These are phyloP conservation scores for Tetrapisispora phaffii DNA, from an alignment of 805 yeast species.

Conservation along the genomic window DNA sequence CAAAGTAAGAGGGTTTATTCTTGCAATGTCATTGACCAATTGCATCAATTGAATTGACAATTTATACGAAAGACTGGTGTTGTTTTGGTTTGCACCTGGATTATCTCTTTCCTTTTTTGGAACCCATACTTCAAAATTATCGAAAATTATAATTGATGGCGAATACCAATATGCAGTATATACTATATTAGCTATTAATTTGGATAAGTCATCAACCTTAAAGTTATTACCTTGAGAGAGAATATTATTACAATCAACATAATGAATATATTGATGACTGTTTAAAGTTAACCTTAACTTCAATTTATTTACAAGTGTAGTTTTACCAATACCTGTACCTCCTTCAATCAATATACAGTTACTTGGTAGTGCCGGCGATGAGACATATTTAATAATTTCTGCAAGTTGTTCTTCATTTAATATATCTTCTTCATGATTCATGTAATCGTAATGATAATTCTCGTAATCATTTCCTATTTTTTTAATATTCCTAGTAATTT, in stretches of 20 bases:
- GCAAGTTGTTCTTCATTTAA: background rate
- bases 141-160: constrained; percentile 67
- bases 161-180: constrained; percentile 58
- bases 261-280: constrained; percentile 34
- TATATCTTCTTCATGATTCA: background rate
- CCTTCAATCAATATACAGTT: constrained; percentile 60
- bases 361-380: constrained; percentile 15
- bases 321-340: constrained; percentile 73
- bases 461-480: background rate
- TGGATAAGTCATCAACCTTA: constrained; percentile 32
- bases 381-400: constrained; percentile 9
- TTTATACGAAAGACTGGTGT: constrained; percentile 41
- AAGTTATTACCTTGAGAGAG: constrained; percentile 10
- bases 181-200: constrained; percentile 35
- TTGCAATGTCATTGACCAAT: constrained; percentile 32
- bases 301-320: constrained; percentile 41
- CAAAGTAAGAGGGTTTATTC: constrained; percentile 32
- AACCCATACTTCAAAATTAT: constrained; percentile 65
- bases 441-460: background rate
- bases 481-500: background rate
- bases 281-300: constrained; percentile 16
- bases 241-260: constrained; percentile 43
- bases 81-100: constrained; percentile 40
- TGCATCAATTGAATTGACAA: constrained; percentile 51
- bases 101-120: constrained; percentile 34